Evolutionary conservation across 1,139 yeast species (phyloP), one percentile per base, ranked within the genome.

Genomic region (Candida sojae): DNA sequence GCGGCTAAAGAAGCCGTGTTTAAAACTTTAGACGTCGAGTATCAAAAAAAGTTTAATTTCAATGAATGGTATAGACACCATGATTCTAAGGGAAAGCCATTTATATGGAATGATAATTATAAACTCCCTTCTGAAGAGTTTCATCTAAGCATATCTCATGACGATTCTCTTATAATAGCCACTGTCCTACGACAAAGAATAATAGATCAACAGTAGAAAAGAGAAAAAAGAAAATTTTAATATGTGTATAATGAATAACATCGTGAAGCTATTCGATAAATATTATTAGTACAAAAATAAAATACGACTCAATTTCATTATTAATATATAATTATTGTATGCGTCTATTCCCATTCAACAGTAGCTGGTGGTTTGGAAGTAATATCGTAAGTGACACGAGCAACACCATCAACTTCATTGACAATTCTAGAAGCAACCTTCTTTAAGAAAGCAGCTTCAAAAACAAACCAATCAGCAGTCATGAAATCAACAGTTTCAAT

Each of bases 331-430:
- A 11, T 34, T 12, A 34, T 34, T 8, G 6, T 11, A 8, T 35
- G n/a, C 39, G 49, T 55, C 64, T 86, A 93, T 78, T 93, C 99
- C 98, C 98, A 93, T 73, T 93, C 99, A 60, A 93, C 99, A 53
- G 99, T 95, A 53, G 99, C 99, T 56, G 99, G 99, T 52, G 99
- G 99, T 77, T 93, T 93, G 54, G 97, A 91, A 55, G 99, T 93
- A 69, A 95, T 92, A 71, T 93, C 99, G 71, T 93, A 95, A 49
- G 97, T 95, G 53, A 95, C 99, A 75, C 99, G 88, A 52, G 99
- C 97, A 62, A 93, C 99, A 66, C 99, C 99, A 59, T 87, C 89
- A 55, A 93, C 99, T 77, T 93, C 99, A 72, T 95, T 95, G 61
- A 93, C 98, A 56, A 93, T 95, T 80, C 99, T 86, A 48, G 96